Conservation (phyloP, 306 rosid species). For the Amphicarpaea edgeworthii region DNA sequence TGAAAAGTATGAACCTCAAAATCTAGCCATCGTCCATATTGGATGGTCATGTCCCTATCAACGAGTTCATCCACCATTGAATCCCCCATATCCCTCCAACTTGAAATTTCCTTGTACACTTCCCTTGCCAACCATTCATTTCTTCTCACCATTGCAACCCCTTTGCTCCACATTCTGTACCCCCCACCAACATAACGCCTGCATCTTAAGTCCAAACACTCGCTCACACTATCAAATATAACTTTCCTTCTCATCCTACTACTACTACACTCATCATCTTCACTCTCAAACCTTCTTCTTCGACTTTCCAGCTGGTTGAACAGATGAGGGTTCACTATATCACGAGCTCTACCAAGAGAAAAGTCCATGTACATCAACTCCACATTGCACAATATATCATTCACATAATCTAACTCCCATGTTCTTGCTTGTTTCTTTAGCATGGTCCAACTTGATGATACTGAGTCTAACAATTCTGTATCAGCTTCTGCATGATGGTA, state of each 20-base stretch:
- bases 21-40: constrained; percentile 70
- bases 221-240: constrained; percentile 72
- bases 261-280: constrained; percentile 47
- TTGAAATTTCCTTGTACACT: constrained; percentile 66
- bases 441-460: constrained; percentile 41
- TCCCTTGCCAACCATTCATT: constrained; percentile 63
- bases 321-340: constrained; percentile 68
- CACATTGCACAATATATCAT: constrained; percentile 61
- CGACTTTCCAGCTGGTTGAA: constrained; percentile 70
- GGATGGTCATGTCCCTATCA: constrained; percentile 75
- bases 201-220: constrained; percentile 75
- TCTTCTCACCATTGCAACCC: constrained; percentile 64
- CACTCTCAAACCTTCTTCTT: constrained; percentile 49
- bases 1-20: constrained; percentile 60
- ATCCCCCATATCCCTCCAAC: constrained; percentile 68
- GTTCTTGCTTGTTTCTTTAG: constrained; percentile 23
- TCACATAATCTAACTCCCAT: constrained; percentile 70
- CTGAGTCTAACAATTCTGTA: too few species aligned
- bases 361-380: constrained; percentile 74
- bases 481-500: too few species aligned
- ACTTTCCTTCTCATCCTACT: constrained; percentile 63
- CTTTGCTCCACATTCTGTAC: constrained; percentile 69
- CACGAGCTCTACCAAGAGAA: constrained; percentile 56
- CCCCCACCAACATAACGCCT: constrained; percentile 63
- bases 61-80: constrained; percentile 84